phyloP scores from a whole-genome alignment of 164 flowering plant genomes.

The Chimonanthus salicifolius region DNA sequence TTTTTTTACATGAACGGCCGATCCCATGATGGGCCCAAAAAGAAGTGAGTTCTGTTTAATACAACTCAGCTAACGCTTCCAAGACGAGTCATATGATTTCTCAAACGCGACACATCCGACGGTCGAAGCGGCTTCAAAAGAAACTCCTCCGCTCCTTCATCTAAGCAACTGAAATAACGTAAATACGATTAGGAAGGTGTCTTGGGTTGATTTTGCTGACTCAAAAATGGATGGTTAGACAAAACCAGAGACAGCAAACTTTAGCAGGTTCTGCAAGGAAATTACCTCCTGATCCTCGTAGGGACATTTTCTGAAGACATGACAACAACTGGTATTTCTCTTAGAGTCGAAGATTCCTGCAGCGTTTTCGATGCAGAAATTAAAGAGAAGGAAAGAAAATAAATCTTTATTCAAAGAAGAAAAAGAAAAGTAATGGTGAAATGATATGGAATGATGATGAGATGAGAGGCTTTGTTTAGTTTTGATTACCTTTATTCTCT shows the following conservation, averaged over 20 bases:
- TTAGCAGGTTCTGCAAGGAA: neutral
- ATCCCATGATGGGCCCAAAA: neutral
- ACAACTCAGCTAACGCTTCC: neutral
- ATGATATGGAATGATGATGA: neutral
- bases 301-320: slow-evolving; percentile 78
- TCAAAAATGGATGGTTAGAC: too few species aligned
- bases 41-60: neutral
- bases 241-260: too few species aligned
- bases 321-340: slow-evolving; percentile 70
- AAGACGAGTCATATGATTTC: slow-evolving; percentile 14
- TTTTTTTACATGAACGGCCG: neutral
- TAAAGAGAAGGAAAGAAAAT: neutral
- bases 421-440: neutral
- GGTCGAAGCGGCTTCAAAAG: slow-evolving; percentile 59
- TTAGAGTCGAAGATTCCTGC: slow-evolving; percentile 55
- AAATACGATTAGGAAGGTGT: too few species aligned
- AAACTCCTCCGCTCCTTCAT: slow-evolving; percentile 77
- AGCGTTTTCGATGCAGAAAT: neutral
- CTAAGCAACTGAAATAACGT: slow-evolving; percentile 42
- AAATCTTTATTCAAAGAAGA: neutral
- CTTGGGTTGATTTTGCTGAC: too few species aligned
- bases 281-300: slow-evolving; percentile 53
- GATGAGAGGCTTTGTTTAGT: neutral
- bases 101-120: slow-evolving; percentile 50
- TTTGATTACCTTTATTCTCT: slow-evolving; percentile 35